Percentiles rank a stretch among this genome's conserved stretches.
Conservation (phyloP, 129 eudicot species). For the Flaveria trinervia region DNA sequence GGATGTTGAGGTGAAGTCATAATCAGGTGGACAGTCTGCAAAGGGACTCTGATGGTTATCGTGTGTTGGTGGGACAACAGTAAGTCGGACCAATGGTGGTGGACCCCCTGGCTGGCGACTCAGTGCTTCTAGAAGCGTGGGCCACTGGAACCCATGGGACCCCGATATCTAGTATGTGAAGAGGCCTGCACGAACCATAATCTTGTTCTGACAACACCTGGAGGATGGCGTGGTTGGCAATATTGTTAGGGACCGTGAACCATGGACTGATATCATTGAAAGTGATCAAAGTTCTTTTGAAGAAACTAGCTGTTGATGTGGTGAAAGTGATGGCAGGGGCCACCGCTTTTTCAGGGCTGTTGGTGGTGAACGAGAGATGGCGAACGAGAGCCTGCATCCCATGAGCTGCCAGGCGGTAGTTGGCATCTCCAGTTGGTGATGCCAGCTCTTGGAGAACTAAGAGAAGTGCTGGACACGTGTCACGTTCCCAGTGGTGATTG, state of each 20-base stretch:
- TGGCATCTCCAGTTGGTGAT: conserved; percentile 75
- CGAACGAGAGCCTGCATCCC: conserved; percentile 69
- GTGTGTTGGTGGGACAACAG: conserved; percentile 48
- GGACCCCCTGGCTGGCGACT: conserved; percentile 73
- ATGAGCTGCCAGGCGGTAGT: conserved; percentile 67
- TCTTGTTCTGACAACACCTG: conserved; percentile 63
- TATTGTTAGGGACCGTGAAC: conserved; percentile 82
- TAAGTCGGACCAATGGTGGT: conserved; percentile 77
- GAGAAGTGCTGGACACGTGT: conserved; percentile 73
- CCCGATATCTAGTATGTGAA: conserved; percentile 81
- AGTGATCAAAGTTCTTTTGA: conserved; percentile 54
- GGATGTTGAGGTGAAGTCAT: conserved; percentile 54
- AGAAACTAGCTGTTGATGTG: conserved; percentile 58
- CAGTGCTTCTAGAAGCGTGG: conserved; percentile 73
- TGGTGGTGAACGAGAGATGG: conserved; percentile 56
- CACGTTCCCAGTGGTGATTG: conserved; percentile 56
- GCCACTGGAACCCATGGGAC: conserved; percentile 92
- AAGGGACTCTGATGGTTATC: conserved; percentile 53
- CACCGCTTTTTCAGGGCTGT: conserved; percentile 27
- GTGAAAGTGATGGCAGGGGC: conserved; percentile 37
- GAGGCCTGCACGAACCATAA: conserved; percentile 21
- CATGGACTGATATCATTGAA: conserved; percentile 79
- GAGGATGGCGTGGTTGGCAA: conserved; percentile 77
- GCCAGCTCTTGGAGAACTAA: conserved; percentile 73
- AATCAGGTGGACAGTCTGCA: conserved; percentile 54